Conservation (phyloP, 257 asterid species). For the Prunella vulgaris region DNA sequence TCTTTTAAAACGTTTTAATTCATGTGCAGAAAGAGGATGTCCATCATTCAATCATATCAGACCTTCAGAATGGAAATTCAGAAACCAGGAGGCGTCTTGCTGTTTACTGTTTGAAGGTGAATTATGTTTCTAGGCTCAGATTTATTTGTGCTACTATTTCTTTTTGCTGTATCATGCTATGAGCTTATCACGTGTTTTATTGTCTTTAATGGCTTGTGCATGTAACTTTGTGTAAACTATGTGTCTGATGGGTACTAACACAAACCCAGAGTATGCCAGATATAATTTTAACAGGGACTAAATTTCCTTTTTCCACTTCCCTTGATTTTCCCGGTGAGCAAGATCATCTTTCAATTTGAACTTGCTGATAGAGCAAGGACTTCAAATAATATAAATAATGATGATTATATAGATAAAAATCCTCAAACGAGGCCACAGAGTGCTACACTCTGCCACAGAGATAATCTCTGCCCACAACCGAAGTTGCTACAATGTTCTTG, state of each 20-base stretch:
- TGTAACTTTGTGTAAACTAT: neutral
- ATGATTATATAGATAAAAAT: no score
- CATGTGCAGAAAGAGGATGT: slow-evolving; percentile 94
- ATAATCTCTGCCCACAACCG: no score
- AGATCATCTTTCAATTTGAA: neutral
- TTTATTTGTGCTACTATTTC: slow-evolving; percentile 4
- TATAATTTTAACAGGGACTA: neutral
- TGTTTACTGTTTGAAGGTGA: slow-evolving; percentile 92
- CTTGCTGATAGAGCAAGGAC: no score
- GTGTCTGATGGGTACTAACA: neutral
- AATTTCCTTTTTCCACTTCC: neutral
- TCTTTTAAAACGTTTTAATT: slow-evolving; percentile 7
- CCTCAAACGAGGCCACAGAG: no score
- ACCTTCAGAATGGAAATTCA: slow-evolving; percentile 93
- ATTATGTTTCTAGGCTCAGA: slow-evolving; percentile 14
- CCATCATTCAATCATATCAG: slow-evolving; percentile 96
- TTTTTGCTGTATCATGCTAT: neutral
- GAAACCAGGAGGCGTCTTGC: slow-evolving; percentile 98
- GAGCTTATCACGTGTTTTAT: slow-evolving; percentile 4
- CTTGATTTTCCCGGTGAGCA: neutral
- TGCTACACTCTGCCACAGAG: no score
- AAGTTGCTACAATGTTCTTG: no score
- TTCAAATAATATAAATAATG: no score
- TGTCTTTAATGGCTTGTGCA: neutral
- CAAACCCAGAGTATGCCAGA: neutral